These are phyloP conservation scores for Zymoseptoria crescenta DNA, from an alignment of 2,329 filamentous ascomycete genomes.

Conservation along the genomic window DNA sequence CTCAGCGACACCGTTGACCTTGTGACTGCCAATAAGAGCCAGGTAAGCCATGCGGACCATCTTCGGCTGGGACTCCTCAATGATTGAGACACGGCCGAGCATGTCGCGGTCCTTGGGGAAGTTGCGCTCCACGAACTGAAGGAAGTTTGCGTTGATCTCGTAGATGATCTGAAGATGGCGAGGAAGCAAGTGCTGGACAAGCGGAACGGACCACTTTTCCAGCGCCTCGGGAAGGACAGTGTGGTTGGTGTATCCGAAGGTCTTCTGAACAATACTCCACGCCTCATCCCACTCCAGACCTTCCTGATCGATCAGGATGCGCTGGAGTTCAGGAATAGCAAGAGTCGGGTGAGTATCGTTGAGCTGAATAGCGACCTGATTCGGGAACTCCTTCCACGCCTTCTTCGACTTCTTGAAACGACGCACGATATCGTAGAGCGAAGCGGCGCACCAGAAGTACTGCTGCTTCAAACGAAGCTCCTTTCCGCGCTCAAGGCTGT, in stretches of 20 bases:
- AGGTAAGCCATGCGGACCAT: conserved; percentile 97
- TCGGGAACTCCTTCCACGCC: conserved; percentile 83
- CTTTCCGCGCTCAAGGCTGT: conserved; percentile 93
- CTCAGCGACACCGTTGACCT: conserved; percentile 97
- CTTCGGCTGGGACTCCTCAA: conserved; percentile 93
- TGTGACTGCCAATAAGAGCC: conserved; percentile 94
- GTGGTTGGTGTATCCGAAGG: conserved; percentile 97
- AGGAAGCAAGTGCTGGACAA: conserved; percentile 86
- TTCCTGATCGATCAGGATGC: conserved; percentile 83
- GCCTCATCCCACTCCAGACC: conserved; percentile 88
- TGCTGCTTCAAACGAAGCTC: conserved; percentile 97
- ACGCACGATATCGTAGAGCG: conserved; percentile 89
- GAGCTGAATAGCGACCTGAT: conserved; percentile 92
- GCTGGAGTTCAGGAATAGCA: conserved; percentile 90
- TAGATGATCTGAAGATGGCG: conserved; percentile 88
- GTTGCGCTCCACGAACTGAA: conserved; percentile 80
- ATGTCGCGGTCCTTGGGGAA: conserved; percentile 88
- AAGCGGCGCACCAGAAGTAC: conserved; percentile 99
- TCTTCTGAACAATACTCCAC: conserved; percentile 61
- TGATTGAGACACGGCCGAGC: conserved; percentile 82
- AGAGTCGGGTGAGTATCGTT: conserved; percentile 97
- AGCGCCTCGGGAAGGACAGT: conserved; percentile 93
- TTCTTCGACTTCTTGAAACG: conserved; percentile 97
- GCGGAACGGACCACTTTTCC: conserved; percentile 94
- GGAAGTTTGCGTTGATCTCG: conserved; percentile 92